Evolutionary conservation across 2,329 filamentous ascomycete species (phyloP).

Genomic region (Talaromyces sp.): DNA sequence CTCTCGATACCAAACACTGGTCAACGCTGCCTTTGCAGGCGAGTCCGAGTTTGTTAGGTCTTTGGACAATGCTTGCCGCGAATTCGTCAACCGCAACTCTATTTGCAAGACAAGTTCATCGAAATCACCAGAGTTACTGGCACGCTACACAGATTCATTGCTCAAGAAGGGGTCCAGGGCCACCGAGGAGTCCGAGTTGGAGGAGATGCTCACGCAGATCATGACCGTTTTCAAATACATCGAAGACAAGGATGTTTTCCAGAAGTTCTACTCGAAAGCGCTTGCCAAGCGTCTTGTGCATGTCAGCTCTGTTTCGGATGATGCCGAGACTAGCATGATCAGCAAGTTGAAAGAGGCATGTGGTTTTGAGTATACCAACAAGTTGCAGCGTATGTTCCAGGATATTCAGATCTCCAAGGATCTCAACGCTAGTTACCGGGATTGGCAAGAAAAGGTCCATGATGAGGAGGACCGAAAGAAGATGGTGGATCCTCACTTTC

Average conservation of each 20-base stretch:
- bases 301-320: conserved; percentile 91
- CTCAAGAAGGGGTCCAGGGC: conserved; percentile 87
- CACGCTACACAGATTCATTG: conserved; percentile 91
- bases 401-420: conserved; percentile 99
- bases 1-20: conserved; percentile 85
- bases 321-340: conserved; percentile 99
- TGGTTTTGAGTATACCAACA: conserved; percentile 99
- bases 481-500: conserved; percentile 80
- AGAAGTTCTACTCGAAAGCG: conserved; percentile 98
- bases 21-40: conserved; percentile 88
- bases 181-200: conserved; percentile 89
- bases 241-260: conserved; percentile 99
- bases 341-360: conserved; percentile 98
- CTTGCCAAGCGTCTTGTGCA: conserved; percentile 91
- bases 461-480: conserved; percentile 65
- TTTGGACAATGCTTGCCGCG: conserved; percentile 92
- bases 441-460: conserved; percentile 67
- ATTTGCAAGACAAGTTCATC: conserved; percentile 92
- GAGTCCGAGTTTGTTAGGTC: conserved; percentile 97
- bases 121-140: conserved; percentile 89
- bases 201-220: conserved; percentile 83
- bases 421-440: conserved; percentile 84
- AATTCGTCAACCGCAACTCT: conserved; percentile 97
- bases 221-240: conserved; percentile 99
- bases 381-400: conserved; percentile 99